Conservation (phyloP, 2,329 filamentous ascomycete species). For the Hymenoscyphus albidus region DNA sequence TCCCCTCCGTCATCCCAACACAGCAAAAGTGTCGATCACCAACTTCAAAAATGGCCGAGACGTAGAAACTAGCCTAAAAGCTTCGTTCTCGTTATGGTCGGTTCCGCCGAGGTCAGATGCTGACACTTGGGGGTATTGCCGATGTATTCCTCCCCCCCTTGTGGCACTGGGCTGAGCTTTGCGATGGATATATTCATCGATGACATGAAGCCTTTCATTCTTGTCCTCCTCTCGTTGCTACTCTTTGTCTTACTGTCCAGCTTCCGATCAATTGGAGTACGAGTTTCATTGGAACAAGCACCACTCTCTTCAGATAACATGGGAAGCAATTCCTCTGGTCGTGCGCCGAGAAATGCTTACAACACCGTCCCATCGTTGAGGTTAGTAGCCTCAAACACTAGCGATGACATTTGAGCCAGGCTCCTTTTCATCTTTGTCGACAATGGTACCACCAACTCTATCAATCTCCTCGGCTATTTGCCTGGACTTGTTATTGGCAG, state of each 20-base stretch:
- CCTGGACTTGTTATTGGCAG: slow-evolving; percentile 16
- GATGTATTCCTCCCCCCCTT: not conserved
- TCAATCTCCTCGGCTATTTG: slow-evolving; percentile 19
- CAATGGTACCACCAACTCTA: slow-evolving; percentile 5
- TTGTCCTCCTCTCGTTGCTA: not conserved
- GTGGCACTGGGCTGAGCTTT: not conserved
- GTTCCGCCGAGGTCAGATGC: not conserved
- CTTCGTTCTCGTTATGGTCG: not conserved
- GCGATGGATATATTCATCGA: not conserved
- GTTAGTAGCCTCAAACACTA: not conserved
- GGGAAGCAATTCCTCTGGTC: not conserved
- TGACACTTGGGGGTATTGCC: not conserved
- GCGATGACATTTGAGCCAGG: not conserved
- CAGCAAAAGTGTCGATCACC: not conserved
- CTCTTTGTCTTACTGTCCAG: not conserved
- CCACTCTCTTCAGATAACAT: not conserved
- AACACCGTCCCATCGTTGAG: not conserved
- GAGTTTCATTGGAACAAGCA: not conserved
- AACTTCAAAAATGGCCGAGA: not conserved
- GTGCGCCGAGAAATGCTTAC: not conserved
- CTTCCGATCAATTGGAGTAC: not conserved
- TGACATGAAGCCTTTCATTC: not conserved
- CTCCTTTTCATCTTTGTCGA: slow-evolving; percentile 7
- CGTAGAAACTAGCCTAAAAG: slow-evolving; percentile 1
- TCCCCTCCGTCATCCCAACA: not conserved